Evolutionary conservation across 176 grass and related monocot genomes (phyloP).

Genomic region (Thinopyrum elongatum): DNA sequence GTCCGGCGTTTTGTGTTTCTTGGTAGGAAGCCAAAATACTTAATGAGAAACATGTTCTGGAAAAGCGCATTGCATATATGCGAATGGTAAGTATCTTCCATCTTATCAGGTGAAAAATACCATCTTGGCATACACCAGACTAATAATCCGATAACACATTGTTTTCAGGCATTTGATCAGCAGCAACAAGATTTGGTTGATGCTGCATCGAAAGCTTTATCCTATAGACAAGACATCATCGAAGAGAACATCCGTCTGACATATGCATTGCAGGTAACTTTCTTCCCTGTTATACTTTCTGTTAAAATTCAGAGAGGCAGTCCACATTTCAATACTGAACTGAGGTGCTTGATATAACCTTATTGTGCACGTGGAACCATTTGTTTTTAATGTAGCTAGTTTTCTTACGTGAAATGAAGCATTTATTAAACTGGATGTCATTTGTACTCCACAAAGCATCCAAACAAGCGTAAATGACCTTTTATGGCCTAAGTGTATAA

Average conservation of each 20-base stretch:
- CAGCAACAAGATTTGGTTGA: constrained; percentile 98
- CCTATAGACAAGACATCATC: constrained; percentile 94
- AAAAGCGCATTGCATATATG: constrained; percentile 97
- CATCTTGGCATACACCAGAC: background rate
- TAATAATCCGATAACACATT: constrained; percentile 2
- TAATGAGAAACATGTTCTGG: constrained; percentile 78
- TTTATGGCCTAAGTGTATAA: background rate
- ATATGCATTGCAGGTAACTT: constrained; percentile 82
- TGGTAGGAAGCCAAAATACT: constrained; percentile 88
- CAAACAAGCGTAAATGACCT: background rate
- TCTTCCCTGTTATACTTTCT: background rate
- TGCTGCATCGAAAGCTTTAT: constrained; percentile 96
- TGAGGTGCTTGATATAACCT: background rate
- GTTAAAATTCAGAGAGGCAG: background rate
- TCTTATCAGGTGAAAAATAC: background rate
- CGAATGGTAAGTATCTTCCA: constrained; percentile 57
- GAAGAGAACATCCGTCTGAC: constrained; percentile 97
- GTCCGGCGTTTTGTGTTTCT: background rate
- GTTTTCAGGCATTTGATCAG: constrained; percentile 79
- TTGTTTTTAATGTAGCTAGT: background rate
- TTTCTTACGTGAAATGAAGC: background rate
- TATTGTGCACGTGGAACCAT: background rate
- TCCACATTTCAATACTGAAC: background rate
- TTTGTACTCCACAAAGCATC: background rate
- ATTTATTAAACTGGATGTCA: background rate